A percentile compares a stretch with the other conserved stretches of the same genome.
Evolutionary conservation across 257 asterid genomes (phyloP).

Genomic region (Plantago ovata): DNA sequence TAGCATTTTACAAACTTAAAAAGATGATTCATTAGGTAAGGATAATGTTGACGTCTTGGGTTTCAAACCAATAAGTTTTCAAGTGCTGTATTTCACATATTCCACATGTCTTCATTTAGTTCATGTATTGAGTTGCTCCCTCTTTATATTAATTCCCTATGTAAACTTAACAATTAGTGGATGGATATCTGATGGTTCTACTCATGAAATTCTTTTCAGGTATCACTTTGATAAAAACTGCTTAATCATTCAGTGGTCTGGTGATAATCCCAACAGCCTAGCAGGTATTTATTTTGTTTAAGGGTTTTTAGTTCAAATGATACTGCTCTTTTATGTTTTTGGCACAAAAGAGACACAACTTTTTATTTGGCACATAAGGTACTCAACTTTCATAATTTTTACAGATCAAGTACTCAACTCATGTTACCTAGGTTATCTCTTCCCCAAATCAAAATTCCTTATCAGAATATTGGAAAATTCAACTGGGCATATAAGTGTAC

Average conservation of each 20-base stretch:
- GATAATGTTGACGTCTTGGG: neutral
- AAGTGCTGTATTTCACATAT: neutral
- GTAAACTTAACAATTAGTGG: neutral
- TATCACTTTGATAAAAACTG: slow-evolving; percentile 69
- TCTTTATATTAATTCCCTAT: no score
- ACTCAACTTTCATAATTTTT: no score
- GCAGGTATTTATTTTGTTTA: slow-evolving; percentile 67
- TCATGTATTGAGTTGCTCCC: neutral
- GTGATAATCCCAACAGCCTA: slow-evolving; percentile 97
- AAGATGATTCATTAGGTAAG: neutral
- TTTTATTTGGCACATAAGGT: no score
- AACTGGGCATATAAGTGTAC: no score
- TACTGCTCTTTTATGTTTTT: no score
- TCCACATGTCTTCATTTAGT: neutral
- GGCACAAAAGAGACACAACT: no score
- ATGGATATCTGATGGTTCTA: slow-evolving; percentile 13
- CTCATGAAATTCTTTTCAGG: slow-evolving; percentile 47
- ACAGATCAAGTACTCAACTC: no score
- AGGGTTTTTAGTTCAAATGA: no score
- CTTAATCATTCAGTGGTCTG: slow-evolving; percentile 84
- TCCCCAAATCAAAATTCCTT: no score
- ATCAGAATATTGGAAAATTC: no score
- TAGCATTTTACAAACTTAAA: slow-evolving; percentile 1
- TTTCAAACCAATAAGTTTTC: no score
- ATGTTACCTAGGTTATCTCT: no score